Evolutionary conservation across 164 flowering plant genomes (phyloP).

Genomic region (Magnolia kwangsiensis): DNA sequence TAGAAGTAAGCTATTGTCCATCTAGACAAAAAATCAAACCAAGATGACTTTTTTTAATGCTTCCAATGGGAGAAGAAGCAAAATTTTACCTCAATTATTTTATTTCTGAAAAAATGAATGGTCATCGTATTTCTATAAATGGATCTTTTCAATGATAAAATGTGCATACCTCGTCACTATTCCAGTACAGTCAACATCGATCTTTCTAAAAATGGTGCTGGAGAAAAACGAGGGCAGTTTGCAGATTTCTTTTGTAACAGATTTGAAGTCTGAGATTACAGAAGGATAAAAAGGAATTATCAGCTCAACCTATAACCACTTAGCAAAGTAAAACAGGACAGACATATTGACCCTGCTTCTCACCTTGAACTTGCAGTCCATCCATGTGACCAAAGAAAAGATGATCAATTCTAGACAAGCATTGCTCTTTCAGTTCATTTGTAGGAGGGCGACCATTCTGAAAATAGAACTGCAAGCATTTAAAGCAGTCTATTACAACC

Average conservation of each 20-base stretch:
- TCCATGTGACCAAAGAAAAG: slow-evolving; percentile 65
- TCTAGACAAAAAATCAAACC: no score
- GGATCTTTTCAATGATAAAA: background rate
- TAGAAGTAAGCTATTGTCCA: no score
- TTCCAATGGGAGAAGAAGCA: no score
- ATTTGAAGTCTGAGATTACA: slow-evolving; percentile 61
- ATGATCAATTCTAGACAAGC: slow-evolving; percentile 55
- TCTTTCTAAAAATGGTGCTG: slow-evolving; percentile 67
- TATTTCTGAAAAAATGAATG: background rate
- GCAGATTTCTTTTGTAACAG: slow-evolving; percentile 81
- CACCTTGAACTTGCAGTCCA: slow-evolving; percentile 82
- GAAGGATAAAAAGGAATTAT: slow-evolving; percentile 2
- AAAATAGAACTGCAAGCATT: slow-evolving; percentile 82
- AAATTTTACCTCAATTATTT: no score
- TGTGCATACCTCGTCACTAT: slow-evolving; percentile 61
- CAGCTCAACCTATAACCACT: background rate
- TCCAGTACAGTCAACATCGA: slow-evolving; percentile 65
- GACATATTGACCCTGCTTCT: slow-evolving; percentile 9
- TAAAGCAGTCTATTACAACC: slow-evolving; percentile 7
- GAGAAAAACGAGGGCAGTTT: slow-evolving; percentile 96
- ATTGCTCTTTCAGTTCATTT: slow-evolving; percentile 70
- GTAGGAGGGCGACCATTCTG: slow-evolving; percentile 94
- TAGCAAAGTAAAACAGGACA: background rate
- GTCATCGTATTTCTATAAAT: background rate
- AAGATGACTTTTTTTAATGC: no score